A percentile compares a stretch with the other conserved stretches of the same genome.
These are phyloP conservation scores for Acidiella bohemica DNA, from an alignment of 495 filamentous ascomycete genomes.

Conservation along the genomic window DNA sequence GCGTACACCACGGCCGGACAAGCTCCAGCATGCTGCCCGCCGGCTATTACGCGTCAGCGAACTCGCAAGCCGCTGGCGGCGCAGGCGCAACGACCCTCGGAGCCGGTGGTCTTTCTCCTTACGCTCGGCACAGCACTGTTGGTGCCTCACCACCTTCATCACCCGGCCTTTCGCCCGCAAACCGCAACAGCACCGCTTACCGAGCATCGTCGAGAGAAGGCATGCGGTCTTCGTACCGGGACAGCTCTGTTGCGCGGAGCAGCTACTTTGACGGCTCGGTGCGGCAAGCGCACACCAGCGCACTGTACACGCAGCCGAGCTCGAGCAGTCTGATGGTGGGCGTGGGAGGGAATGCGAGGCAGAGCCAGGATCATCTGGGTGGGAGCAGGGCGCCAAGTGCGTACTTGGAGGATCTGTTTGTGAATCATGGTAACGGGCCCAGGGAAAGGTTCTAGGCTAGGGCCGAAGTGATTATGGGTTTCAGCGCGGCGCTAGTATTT, in stretches of 20 bases:
- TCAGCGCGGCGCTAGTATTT: background rate
- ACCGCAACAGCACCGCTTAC: conserved; percentile 15
- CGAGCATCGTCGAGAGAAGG: conserved; percentile 9
- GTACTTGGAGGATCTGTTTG: conserved; percentile 86
- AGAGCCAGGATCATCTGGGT: conserved; percentile 30
- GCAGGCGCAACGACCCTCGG: conserved; percentile 36
- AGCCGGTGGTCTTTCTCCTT: conserved; percentile 40
- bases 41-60: conserved; percentile 75
- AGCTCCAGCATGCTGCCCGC: conserved; percentile 64
- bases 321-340: conserved; percentile 19
- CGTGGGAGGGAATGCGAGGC: conserved; percentile 6
- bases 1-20: conserved; percentile 34
- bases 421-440: conserved; percentile 40
- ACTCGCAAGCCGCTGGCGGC: conserved; percentile 37
- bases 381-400: conserved; percentile 69
- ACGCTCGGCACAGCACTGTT: conserved; percentile 35
- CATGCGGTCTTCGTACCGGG: background rate
- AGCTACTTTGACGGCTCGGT: conserved; percentile 5
- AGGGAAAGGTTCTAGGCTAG: conserved; percentile 25
- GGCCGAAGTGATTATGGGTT: background rate
- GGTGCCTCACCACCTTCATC: conserved; percentile 25
- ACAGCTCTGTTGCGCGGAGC: conserved; percentile 5
- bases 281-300: conserved; percentile 1
- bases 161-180: conserved; percentile 53
- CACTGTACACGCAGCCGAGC: conserved; percentile 13